A percentile compares a stretch with the other conserved stretches of the same genome.
phyloP scores from a whole-genome alignment of 345 rosid genomes.

The Xanthoceras sorbifolium region DNA sequence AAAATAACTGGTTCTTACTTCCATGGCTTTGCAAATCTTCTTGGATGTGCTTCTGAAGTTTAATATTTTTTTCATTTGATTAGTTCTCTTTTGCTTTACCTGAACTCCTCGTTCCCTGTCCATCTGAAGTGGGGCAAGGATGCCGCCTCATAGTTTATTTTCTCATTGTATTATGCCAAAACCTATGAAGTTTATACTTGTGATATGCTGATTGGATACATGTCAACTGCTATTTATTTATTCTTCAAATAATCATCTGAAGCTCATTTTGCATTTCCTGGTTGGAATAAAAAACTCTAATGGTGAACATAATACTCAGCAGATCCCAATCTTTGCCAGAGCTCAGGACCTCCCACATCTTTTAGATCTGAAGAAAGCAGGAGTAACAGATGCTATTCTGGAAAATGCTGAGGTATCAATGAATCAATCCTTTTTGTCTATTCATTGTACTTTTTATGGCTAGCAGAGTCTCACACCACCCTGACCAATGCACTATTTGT shows the following conservation, averaged over 20 bases:
- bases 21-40: not conserved
- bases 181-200: not conserved
- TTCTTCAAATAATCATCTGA: not conserved
- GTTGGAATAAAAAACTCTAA: conserved; percentile 14
- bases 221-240: not conserved
- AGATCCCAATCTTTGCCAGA: conserved; percentile 89
- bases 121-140: not conserved
- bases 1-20: not conserved
- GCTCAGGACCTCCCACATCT: conserved; percentile 87
- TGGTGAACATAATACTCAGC: conserved; percentile 25
- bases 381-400: conserved; percentile 88
- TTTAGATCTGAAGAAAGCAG: conserved; percentile 86
- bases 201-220: not conserved
- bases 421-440: not conserved
- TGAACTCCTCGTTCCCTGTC: not conserved
- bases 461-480: not conserved
- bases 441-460: not conserved
- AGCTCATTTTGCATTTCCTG: conserved; percentile 5
- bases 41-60: not conserved
- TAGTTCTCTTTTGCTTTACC: not conserved
- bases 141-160: not conserved
- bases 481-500: conserved; percentile 11
- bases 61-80: not conserved
- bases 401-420: conserved; percentile 82
- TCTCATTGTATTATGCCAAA: not conserved